These are phyloP conservation scores for Catharanthus roseus DNA, from an alignment of 257 asterid genomes.

Conservation along the genomic window DNA sequence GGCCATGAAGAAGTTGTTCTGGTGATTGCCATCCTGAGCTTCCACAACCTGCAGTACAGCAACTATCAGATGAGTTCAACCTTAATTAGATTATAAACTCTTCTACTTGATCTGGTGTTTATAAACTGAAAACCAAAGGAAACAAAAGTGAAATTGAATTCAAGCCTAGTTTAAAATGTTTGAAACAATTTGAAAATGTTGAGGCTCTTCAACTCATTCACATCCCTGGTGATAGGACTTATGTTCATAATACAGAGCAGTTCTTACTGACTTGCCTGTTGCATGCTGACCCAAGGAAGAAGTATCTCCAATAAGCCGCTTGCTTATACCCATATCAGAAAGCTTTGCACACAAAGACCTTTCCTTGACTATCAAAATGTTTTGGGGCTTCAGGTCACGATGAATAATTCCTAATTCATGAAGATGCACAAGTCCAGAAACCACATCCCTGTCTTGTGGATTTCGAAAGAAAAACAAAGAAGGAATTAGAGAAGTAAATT, in stretches of 20 bases:
- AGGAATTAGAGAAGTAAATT: conserved; percentile 8
- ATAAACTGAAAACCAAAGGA: background rate
- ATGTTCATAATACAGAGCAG: background rate
- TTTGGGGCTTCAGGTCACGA: conserved; percentile 92
- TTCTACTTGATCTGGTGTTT: background rate
- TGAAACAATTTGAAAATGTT: background rate
- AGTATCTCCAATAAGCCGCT: conserved; percentile 73
- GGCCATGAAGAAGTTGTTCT: conserved; percentile 86
- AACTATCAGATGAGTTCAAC: background rate
- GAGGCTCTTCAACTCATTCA: background rate
- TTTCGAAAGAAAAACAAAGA: conserved; percentile 6
- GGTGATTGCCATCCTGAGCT: conserved; percentile 99
- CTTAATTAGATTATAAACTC: background rate
- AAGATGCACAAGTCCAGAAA: conserved; percentile 76
- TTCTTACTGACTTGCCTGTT: conserved; percentile 50
- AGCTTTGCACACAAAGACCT: conserved; percentile 69
- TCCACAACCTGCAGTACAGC: conserved; percentile 61
- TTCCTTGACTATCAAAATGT: conserved; percentile 61
- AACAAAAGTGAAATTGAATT: background rate
- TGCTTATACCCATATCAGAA: conserved; percentile 98
- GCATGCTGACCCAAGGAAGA: conserved; percentile 77
- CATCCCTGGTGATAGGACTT: background rate
- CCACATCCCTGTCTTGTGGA: conserved; percentile 64
- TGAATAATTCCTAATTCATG: conserved; percentile 92
- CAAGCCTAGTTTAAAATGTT: background rate